phyloP scores from a whole-genome alignment of 2,329 filamentous ascomycete genomes.

The Ceratocystis lukuohia region DNA sequence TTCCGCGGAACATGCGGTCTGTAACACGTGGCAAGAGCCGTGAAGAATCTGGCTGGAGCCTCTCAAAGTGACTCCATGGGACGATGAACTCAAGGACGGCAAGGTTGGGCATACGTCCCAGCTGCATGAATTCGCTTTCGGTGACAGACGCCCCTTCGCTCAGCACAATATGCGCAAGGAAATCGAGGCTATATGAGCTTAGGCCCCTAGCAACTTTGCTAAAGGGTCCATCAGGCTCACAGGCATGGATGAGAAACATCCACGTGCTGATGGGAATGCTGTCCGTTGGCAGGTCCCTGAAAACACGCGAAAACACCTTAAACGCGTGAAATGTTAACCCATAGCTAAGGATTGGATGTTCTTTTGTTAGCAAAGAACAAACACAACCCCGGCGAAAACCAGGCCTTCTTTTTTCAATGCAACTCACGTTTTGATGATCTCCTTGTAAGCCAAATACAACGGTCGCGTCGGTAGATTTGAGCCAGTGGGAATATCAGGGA shows the following conservation, averaged over 20 bases:
- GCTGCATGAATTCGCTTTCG: conserved; percentile 30
- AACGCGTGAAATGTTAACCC: conserved; percentile 11
- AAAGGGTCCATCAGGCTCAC: conserved; percentile 10
- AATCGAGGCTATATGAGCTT: conserved; percentile 26
- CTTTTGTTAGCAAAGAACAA: neutral
- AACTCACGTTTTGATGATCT: conserved; percentile 2
- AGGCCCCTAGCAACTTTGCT: neutral
- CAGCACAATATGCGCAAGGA: conserved; percentile 32
- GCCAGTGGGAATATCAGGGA: neutral
- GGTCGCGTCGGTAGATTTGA: neutral
- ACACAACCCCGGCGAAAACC: neutral
- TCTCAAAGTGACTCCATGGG: conserved; percentile 21
- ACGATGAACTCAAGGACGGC: conserved; percentile 36
- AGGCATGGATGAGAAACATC: conserved; percentile 12
- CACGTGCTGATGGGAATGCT: conserved; percentile 8
- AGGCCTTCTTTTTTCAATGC: neutral
- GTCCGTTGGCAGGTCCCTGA: neutral
- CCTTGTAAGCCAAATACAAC: neutral
- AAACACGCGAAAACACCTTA: conserved; percentile 4
- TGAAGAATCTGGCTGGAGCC: conserved; percentile 21
- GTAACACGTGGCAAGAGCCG: conserved; percentile 29
- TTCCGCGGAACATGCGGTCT: conserved; percentile 35
- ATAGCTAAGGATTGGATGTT: neutral
- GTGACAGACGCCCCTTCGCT: conserved; percentile 28
- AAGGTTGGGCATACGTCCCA: conserved; percentile 34